phyloP scores from a whole-genome alignment of 2,329 filamentous ascomycete species.

The Fusarium aywerte region DNA sequence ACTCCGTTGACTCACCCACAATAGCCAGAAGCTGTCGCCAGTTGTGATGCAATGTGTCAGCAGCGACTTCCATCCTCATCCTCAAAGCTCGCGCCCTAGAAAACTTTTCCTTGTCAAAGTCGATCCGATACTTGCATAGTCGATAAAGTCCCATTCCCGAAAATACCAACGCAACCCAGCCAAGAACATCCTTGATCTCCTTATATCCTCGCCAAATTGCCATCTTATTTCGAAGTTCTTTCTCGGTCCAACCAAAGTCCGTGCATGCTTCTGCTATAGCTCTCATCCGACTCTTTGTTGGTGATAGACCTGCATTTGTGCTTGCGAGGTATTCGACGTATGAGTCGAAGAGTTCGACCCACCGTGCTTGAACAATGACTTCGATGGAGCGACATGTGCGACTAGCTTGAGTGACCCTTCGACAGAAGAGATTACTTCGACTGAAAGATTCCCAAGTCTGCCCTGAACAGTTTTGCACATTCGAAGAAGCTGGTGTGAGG shows the following conservation, averaged over 20 bases:
- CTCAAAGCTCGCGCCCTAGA: background rate
- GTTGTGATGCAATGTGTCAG: background rate
- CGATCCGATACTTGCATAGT: background rate
- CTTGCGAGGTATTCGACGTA: background rate
- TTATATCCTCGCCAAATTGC: slow-evolving; percentile 4
- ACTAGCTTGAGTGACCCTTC: background rate
- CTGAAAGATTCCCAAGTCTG: background rate
- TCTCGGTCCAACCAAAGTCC: slow-evolving; percentile 1
- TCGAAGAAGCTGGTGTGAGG: background rate
- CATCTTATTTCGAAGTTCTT: slow-evolving; percentile 5
- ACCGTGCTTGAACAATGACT: background rate
- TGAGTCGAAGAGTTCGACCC: slow-evolving; percentile 6
- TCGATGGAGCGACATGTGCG: background rate
- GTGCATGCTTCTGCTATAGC: background rate
- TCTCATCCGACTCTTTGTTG: background rate
- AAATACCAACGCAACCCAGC: background rate
- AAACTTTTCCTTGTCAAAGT: background rate
- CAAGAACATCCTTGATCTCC: slow-evolving; percentile 2
- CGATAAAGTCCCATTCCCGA: slow-evolving; percentile 2
- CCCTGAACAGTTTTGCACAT: background rate
- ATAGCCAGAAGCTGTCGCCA: background rate
- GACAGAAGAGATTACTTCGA: background rate
- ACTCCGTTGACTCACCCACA: background rate
- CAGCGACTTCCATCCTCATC: background rate
- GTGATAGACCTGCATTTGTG: background rate